These are phyloP conservation scores for Hypericum perforatum DNA, from an alignment of 345 rosid genomes.

Conservation along the genomic window DNA sequence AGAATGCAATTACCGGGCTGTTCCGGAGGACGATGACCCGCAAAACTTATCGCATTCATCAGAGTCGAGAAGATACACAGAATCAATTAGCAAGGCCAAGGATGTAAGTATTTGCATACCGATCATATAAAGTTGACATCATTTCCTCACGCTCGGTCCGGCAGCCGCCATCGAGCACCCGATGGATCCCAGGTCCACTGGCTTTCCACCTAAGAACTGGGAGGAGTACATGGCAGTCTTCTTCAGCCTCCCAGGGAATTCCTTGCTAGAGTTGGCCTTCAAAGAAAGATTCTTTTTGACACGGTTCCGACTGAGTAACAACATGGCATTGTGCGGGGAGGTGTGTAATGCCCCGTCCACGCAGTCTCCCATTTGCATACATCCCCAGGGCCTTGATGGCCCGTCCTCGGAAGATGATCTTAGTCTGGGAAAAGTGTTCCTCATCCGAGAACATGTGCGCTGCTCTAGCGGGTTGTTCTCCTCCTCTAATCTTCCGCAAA, in stretches of 20 bases:
- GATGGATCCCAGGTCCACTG: constrained; percentile 23
- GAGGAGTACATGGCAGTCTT: constrained; percentile 23
- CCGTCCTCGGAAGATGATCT: constrained; percentile 43
- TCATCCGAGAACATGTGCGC: constrained; percentile 19
- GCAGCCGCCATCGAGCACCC: constrained; percentile 32
- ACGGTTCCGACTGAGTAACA: constrained; percentile 38
- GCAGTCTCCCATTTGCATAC: constrained; percentile 46
- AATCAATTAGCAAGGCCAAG: too few relatives aligned
- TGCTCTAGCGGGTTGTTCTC: constrained; percentile 26
- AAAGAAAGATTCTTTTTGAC: constrained; percentile 39
- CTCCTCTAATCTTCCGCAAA: constrained; percentile 31
- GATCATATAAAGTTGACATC: neutral
- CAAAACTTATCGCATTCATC: too few relatives aligned
- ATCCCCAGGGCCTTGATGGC: constrained; percentile 55
- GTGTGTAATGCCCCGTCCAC: constrained; percentile 48
- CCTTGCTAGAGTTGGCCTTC: constrained; percentile 42
- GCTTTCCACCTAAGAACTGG: constrained; percentile 22
- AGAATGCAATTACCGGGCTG: too few relatives aligned
- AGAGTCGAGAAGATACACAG: too few relatives aligned
- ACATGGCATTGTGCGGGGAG: constrained; percentile 38
- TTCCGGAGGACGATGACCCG: too few relatives aligned
- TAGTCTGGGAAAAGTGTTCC: constrained; percentile 31
- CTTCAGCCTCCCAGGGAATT: constrained; percentile 43
- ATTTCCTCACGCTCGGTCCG: constrained; percentile 13
- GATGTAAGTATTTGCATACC: too few relatives aligned